Evolutionary conservation across 768 basidiomycete species (phyloP).

Genomic region (Gloeopeniophorella convolvens): DNA sequence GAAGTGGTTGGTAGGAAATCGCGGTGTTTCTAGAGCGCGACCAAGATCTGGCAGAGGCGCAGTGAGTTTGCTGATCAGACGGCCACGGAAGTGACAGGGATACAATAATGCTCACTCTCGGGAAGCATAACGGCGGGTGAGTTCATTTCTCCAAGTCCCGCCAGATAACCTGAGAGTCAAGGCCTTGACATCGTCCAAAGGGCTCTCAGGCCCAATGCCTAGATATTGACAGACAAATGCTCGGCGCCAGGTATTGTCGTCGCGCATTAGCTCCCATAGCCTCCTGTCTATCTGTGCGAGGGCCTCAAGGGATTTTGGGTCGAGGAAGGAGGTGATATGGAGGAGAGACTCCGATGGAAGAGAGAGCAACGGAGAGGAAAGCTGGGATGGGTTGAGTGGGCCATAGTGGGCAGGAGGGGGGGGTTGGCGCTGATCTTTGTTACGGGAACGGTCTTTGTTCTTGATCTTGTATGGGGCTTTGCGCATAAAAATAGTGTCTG

Average conservation of each 20-base stretch:
- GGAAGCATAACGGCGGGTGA: conserved; percentile 48
- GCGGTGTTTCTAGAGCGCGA: conserved; percentile 52
- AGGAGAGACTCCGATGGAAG: conserved; percentile 69
- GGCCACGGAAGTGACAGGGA: neutral
- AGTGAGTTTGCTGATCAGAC: neutral
- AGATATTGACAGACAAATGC: conserved; percentile 68
- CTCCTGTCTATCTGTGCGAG: conserved; percentile 47
- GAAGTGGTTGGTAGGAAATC: conserved; percentile 57
- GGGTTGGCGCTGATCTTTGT: conserved; percentile 26
- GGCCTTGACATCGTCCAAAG: conserved; percentile 36
- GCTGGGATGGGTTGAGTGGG: conserved; percentile 22
- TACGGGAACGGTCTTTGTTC: conserved; percentile 32
- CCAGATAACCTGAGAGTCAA: conserved; percentile 52
- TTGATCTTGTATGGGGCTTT: conserved; percentile 41
- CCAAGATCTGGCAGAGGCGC: conserved; percentile 51
- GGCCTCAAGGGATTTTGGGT: conserved; percentile 52
- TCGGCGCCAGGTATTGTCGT: conserved; percentile 75
- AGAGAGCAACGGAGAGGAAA: conserved; percentile 23
- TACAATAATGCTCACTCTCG: conserved; percentile 38
- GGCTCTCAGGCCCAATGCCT: conserved; percentile 57
- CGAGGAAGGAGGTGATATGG: conserved; percentile 67
- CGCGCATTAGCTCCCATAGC: conserved; percentile 59
- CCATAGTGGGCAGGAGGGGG: conserved; percentile 31
- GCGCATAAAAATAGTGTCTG: conserved; percentile 54
- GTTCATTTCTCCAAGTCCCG: conserved; percentile 65